These are phyloP conservation scores for Colletotrichum higginsianum DNA, from an alignment of 2,329 filamentous ascomycete species.

Conservation along the genomic window DNA sequence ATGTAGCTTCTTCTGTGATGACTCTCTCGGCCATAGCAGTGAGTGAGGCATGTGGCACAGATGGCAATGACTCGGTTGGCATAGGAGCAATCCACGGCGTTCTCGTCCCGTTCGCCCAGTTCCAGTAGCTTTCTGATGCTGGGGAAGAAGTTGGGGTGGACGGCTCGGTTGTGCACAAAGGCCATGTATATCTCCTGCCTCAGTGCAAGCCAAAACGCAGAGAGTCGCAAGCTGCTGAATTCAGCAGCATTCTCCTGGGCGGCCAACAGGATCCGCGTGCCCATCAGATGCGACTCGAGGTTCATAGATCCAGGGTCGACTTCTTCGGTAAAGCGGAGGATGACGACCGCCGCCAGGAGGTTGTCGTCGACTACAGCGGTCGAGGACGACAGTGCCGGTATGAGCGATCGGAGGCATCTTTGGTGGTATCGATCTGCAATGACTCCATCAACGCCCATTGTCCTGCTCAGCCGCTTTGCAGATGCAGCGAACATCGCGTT, in stretches of 20 bases:
- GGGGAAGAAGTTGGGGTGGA: slow-evolving; percentile 47
- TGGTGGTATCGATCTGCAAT: slow-evolving; percentile 49
- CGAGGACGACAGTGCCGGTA: slow-evolving; percentile 48
- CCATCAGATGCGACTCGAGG: slow-evolving; percentile 49
- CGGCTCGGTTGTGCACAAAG: slow-evolving; percentile 49
- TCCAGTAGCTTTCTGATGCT: slow-evolving; percentile 44
- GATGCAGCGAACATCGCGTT: slow-evolving; percentile 49
- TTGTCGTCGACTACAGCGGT: slow-evolving; percentile 49
- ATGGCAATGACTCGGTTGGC: slow-evolving; percentile 49
- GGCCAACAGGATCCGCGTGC: slow-evolving; percentile 49
- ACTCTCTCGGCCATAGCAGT: slow-evolving; percentile 49
- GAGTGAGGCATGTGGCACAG: slow-evolving; percentile 48
- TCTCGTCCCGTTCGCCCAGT: slow-evolving; percentile 35
- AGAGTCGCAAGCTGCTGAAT: slow-evolving; percentile 48
- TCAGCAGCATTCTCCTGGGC: slow-evolving; percentile 48
- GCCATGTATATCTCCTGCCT: slow-evolving; percentile 51
- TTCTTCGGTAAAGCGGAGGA: slow-evolving; percentile 51
- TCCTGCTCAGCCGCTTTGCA: slow-evolving; percentile 47
- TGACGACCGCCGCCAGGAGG: slow-evolving; percentile 49
- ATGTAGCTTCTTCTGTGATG: slow-evolving; percentile 46
- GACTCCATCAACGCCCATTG: slow-evolving; percentile 44
- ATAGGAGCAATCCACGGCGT: slow-evolving; percentile 43
- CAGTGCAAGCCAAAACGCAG: slow-evolving; percentile 50
- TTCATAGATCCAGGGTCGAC: slow-evolving; percentile 38
- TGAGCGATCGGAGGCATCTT: slow-evolving; percentile 46